These are phyloP conservation scores for Scheffersomyces quercinus DNA, from an alignment of 1,139 yeast species.

Conservation along the genomic window DNA sequence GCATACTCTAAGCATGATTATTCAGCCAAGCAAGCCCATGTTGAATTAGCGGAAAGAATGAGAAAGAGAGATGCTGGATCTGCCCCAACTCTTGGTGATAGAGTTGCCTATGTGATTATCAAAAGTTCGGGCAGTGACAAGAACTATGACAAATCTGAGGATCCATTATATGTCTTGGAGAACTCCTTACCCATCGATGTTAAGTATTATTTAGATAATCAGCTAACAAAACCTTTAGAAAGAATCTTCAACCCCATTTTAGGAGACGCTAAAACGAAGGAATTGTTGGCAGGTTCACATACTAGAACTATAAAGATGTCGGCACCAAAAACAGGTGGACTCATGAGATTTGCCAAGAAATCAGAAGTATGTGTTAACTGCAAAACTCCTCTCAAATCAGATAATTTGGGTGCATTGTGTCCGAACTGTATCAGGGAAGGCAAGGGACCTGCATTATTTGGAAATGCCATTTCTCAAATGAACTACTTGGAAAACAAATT, in stretches of 20 bases:
- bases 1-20: conserved; percentile 89
- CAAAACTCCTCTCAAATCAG: conserved; percentile 70
- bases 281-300: conserved; percentile 76
- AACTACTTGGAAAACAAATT: conserved; percentile 80
- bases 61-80: conserved; percentile 95
- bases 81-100: conserved; percentile 95
- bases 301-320: conserved; percentile 75
- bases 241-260: conserved; percentile 95
- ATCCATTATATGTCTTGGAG: conserved; percentile 90
- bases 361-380: conserved; percentile 89
- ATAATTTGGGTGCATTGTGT: conserved; percentile 78
- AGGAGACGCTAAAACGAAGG: conserved; percentile 82
- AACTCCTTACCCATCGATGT: conserved; percentile 93
- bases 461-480: conserved; percentile 76
- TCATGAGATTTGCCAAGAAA: conserved; percentile 89
- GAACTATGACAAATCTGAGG: conserved; percentile 94
- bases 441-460: conserved; percentile 63
- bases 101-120: conserved; percentile 95
- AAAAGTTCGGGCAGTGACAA: conserved; percentile 80
- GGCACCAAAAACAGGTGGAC: conserved; percentile 70
- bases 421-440: conserved; percentile 73
- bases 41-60: conserved; percentile 95
- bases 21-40: conserved; percentile 96
- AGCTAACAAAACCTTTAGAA: conserved; percentile 85
- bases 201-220: conserved; percentile 90